Evolutionary conservation across 2,329 filamentous ascomycete species (phyloP).

Genomic region (Phyllachora maydis): DNA sequence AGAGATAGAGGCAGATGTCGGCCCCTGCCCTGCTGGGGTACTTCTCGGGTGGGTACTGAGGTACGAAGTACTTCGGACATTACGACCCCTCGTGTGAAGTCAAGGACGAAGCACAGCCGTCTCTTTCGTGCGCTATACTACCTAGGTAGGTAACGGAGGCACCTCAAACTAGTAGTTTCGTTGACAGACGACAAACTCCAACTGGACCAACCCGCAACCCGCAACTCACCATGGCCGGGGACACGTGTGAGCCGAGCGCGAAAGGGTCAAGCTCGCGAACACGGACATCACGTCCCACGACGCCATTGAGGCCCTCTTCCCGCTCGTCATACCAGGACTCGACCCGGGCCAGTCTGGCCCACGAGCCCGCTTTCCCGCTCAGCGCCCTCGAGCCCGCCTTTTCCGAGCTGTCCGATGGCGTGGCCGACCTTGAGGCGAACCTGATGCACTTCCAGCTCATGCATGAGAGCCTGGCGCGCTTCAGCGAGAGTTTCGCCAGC

Average conservation of each 20-base stretch:
- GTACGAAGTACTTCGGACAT: too few relatives aligned
- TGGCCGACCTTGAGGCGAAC: slow-evolving; percentile 91
- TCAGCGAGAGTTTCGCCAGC: slow-evolving; percentile 88
- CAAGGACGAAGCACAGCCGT: too few relatives aligned
- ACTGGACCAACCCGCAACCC: slow-evolving; percentile 2
- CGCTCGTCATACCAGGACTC: slow-evolving; percentile 74
- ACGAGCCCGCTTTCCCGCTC: slow-evolving; percentile 44
- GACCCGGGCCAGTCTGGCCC: slow-evolving; percentile 31
- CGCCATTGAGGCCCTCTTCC: slow-evolving; percentile 76
- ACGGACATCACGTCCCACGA: slow-evolving; percentile 61
- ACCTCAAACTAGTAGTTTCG: too few relatives aligned
- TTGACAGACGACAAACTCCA: too few relatives aligned
- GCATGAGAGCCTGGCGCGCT: slow-evolving; percentile 82
- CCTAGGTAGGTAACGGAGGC: too few relatives aligned
- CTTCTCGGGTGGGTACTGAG: too few relatives aligned
- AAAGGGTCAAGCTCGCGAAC: slow-evolving; percentile 38
- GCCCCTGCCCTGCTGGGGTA: too few relatives aligned
- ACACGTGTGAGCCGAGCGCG: slow-evolving; percentile 3
- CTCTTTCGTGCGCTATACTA: too few relatives aligned
- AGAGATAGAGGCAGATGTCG: too few relatives aligned
- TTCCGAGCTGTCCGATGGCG: slow-evolving; percentile 78
- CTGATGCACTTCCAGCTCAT: slow-evolving; percentile 95
- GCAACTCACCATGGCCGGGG: slow-evolving; percentile 3
- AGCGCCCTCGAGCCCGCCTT: slow-evolving; percentile 77
- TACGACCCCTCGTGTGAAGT: too few relatives aligned